Evolutionary conservation across 2,329 filamentous ascomycete genomes (phyloP), one percentile per base, ranked within the genome.

Genomic region (Plectosphaerella sp.): DNA sequence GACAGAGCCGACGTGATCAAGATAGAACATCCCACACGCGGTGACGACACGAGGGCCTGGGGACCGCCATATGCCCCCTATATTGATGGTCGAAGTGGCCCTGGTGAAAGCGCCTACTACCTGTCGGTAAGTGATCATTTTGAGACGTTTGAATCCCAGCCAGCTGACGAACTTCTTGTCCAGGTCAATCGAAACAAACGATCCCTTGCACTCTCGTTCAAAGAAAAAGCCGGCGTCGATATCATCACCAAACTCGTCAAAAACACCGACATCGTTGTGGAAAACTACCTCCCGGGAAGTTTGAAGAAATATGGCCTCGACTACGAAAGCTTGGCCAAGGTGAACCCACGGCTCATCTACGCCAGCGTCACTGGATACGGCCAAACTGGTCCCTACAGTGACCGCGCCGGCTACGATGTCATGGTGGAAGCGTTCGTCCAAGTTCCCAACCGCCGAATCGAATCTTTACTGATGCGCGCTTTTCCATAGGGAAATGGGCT

Each of bases 41-140:
- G 90, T 36, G 94, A 99, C 66, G 94, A 99, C 66, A 99, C 94
- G 10, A 78, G 94, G 63, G 91, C 92, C 48, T 99, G 94, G 94
- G 94, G 94, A 0, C 94, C 94, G 24, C 94, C 94, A 1, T 99
- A 94, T 68, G 94, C 94, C 9, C 76, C 82, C 49, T 95, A 96
- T 67, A 82, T 79, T 56, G 67, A 82, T 33, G 81, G 75, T 3
- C 79, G 83, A n/a, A 76, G 61, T 68, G 88, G 90, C 0, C 87
- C 89, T 1, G 94, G 94, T 22, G 94, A 99, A 69, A 94, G 91
- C 57, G 94, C 94, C 11, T 99, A 99, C 67, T 99, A 95, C 63
- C 75, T 99, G 28, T 85, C 87, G 48, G 94, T 96, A 78, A 56
- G 78, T 28, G n/a, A 41, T 52, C 1, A 80, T 83, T 11, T 73